phyloP scores from a whole-genome alignment of 768 basidiomycete species.

The Xerocomus brunneocitrinus region DNA sequence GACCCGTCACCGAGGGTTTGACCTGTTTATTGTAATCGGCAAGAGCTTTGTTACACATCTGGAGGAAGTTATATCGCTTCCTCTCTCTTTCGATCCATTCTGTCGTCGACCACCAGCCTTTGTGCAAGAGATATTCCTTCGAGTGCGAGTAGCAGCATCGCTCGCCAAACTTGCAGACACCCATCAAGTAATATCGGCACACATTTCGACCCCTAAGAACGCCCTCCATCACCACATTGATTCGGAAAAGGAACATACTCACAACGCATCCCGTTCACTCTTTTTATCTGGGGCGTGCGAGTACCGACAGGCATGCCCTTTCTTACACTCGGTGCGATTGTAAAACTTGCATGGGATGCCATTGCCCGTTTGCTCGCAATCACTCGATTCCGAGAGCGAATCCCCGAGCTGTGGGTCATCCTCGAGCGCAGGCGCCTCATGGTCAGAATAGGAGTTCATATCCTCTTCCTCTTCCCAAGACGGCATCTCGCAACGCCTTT shows the following conservation, averaged over 20 bases:
- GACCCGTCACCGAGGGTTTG: background rate
- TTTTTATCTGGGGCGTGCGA: constrained; percentile 53
- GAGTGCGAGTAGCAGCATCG: constrained; percentile 49
- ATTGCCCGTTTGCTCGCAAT: constrained; percentile 49
- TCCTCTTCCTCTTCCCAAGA: background rate
- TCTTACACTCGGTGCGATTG: constrained; percentile 48
- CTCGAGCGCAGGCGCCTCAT: constrained; percentile 11
- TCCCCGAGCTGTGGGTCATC: constrained; percentile 35
- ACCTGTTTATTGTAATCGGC: background rate
- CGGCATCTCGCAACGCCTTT: background rate
- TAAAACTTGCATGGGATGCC: constrained; percentile 52
- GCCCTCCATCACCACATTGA: background rate
- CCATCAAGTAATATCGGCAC: constrained; percentile 40
- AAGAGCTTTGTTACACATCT: background rate
- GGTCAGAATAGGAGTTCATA: constrained; percentile 6
- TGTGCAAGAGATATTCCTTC: constrained; percentile 38
- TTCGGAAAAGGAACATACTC: constrained; percentile 17
- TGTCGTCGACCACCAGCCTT: constrained; percentile 43
- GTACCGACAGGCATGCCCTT: constrained; percentile 40
- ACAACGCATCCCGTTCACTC: constrained; percentile 54
- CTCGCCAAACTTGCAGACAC: constrained; percentile 35
- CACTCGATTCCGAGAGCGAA: constrained; percentile 50
- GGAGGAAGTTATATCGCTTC: background rate
- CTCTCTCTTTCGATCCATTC: constrained; percentile 6
- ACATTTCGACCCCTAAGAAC: constrained; percentile 48